Evolutionary conservation across 2,329 filamentous ascomycete species (phyloP).

Genomic region (Trichoderma citrinoviride): DNA sequence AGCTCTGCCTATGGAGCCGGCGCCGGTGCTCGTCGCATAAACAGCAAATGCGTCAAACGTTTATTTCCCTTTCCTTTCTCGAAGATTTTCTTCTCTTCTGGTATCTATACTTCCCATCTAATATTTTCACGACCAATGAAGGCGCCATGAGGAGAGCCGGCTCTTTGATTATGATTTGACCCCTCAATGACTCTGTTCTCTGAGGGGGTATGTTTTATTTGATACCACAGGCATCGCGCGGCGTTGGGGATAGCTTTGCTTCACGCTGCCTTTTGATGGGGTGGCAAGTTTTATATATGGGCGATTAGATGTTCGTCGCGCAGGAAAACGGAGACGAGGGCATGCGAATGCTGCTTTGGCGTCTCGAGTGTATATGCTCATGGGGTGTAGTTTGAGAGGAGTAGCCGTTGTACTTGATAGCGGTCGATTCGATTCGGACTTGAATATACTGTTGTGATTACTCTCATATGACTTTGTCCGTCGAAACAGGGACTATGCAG

Average conservation of each 20-base stretch:
- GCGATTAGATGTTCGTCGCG: slow-evolving; percentile 9
- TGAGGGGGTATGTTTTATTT: slow-evolving; percentile 14
- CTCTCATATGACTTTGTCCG: neutral
- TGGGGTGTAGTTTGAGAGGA: neutral
- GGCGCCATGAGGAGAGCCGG: slow-evolving; percentile 15
- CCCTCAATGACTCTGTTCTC: neutral
- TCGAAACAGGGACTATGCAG: neutral
- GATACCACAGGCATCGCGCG: slow-evolving; percentile 22
- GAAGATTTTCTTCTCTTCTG: neutral
- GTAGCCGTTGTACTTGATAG: neutral
- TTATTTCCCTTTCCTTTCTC: neutral
- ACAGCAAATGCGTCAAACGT: neutral
- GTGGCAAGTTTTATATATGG: slow-evolving; percentile 7
- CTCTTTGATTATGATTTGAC: slow-evolving; percentile 17
- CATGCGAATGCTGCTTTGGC: neutral
- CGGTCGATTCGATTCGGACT: neutral
- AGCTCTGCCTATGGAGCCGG: slow-evolving; percentile 36
- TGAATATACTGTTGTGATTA: neutral
- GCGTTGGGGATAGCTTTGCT: slow-evolving; percentile 21
- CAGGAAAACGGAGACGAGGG: neutral
- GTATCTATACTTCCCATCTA: slow-evolving; percentile 10
- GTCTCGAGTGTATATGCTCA: neutral
- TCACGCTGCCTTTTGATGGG: slow-evolving; percentile 1
- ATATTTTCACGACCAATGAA: slow-evolving; percentile 16
- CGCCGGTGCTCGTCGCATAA: slow-evolving; percentile 29